Conservation (phyloP, 2,329 filamentous ascomycete genomes). For the Fusarium paranaense region DNA sequence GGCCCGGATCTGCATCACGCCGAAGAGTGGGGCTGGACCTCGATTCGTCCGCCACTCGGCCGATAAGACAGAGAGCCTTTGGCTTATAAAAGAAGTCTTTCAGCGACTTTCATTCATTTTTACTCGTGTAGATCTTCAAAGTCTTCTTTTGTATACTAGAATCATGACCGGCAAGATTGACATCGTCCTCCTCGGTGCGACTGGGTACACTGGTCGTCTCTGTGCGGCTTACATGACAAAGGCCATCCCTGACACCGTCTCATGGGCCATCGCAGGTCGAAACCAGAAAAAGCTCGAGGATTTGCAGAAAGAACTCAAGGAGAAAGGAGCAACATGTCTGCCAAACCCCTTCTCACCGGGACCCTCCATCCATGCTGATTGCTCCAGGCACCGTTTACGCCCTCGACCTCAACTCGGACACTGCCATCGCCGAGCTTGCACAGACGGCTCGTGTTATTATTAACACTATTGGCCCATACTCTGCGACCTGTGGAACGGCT, state of each 20-base stretch:
- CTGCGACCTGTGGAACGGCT: conserved; percentile 22
- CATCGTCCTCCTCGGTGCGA: conserved; percentile 65
- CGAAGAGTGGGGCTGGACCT: conserved; percentile 17
- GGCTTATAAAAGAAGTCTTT: neutral
- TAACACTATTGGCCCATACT: conserved; percentile 32
- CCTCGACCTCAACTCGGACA: neutral
- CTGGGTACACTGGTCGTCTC: conserved; percentile 83
- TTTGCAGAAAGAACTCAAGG: conserved; percentile 59
- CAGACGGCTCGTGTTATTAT: neutral
- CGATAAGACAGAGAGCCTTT: neutral
- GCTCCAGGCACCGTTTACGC: neutral
- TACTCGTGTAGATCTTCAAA: fast-evolving
- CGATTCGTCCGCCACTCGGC: conserved; percentile 14
- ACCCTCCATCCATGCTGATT: neutral
- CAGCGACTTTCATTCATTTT: fast-evolving
- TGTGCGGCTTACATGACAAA: conserved; percentile 78
- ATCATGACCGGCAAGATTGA: conserved; percentile 15
- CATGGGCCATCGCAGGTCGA: conserved; percentile 86
- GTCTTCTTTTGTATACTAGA: too few relatives aligned
- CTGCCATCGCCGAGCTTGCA: neutral
- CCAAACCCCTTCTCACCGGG: neutral
- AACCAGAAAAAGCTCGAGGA: conserved; percentile 77
- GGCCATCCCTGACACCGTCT: conserved; percentile 76
- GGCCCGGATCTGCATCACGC: conserved; percentile 19
- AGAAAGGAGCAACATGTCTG: conserved; percentile 10